Base-by-base conservation (phyloP, 441 rosid genomes). In the Arabidopsis hybrid region DNA sequence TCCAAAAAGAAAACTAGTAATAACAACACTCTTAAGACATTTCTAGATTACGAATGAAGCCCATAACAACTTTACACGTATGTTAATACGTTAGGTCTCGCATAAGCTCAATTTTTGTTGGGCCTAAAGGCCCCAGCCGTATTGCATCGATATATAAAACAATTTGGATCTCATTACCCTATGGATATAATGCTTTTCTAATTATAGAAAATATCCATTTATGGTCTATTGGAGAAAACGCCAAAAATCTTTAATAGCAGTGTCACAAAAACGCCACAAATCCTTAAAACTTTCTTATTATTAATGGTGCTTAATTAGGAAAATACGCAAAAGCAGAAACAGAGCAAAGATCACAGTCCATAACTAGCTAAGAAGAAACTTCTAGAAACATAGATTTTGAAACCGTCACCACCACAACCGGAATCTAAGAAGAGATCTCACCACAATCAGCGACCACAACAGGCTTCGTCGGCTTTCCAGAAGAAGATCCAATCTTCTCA, bases 401-500 rank as follows among this genome's bases (percentile, higher is more conserved):
- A 21, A 21, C 32, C 32, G 4, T 31, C 32, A 31, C 32, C 26
- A 21, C 26, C 32, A 3, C 3, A 3, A 29, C 32, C 32, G 32
- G 32, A 31, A 31, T 9, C 43, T 39, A 39, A 39, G 43, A 8
- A 10, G 46, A 42, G 46, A 93, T 80, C 77, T 91, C 88, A 65
- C 95, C 98, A 75, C 95, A 91, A 49, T 85, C 93, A 9, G 62
- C 78, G 13, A 91, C 78, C 10, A 70, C 52, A 57, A 90, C 90
- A 47, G 84, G 85, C n/a, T 63, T 61, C 6, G 81, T 11, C 2
- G 96, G 92, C 65, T 90, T 90, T 1, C 81, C 87, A n/a, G 82
- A 85, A 4, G 52, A 81, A 4, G 79, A 83, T 0, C 86, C 67
- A 1, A 85, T 88, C 58, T 90, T 95, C 83, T 91, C 97, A 2